Percentiles rank a stretch among this genome's conserved stretches.
phyloP scores from a whole-genome alignment of 2,329 filamentous ascomycete genomes.

The Golovinomyces cichoracearum region DNA sequence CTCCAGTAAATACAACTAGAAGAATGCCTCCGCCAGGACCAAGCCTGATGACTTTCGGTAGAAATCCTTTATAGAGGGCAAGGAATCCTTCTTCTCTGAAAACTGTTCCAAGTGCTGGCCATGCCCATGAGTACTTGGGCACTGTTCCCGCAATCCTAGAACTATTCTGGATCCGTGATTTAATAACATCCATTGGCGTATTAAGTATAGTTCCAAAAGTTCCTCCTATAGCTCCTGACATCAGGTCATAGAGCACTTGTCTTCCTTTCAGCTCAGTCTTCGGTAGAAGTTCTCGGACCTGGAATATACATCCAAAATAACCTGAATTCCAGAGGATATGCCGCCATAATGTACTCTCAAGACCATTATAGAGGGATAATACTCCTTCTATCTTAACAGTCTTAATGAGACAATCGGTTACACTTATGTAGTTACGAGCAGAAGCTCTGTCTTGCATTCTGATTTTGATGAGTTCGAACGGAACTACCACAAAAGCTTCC shows the following conservation, averaged over 20 bases:
- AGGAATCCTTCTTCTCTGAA: slow-evolving; percentile 77
- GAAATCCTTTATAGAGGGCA: slow-evolving; percentile 91
- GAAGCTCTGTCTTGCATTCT: slow-evolving; percentile 87
- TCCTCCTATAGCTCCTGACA: slow-evolving; percentile 68
- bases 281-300: slow-evolving; percentile 66
- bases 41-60: slow-evolving; percentile 70
- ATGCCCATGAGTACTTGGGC: slow-evolving; percentile 98
- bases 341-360: slow-evolving; percentile 91
- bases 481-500: slow-evolving; percentile 88
- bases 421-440: slow-evolving; percentile 63
- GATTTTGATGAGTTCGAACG: slow-evolving; percentile 97
- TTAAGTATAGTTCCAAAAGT: slow-evolving; percentile 80
- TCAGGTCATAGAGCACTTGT: slow-evolving; percentile 65
- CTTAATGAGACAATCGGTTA: slow-evolving; percentile 56
- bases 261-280: slow-evolving; percentile 52
- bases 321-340: slow-evolving; percentile 86
- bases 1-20: slow-evolving; percentile 62
- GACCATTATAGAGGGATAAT: slow-evolving; percentile 80
- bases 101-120: slow-evolving; percentile 61
- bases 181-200: slow-evolving; percentile 91
- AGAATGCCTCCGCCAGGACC: slow-evolving; percentile 41
- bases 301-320: slow-evolving; percentile 97
- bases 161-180: slow-evolving; percentile 91
- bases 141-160: slow-evolving; percentile 53
- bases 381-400: slow-evolving; percentile 62